Evolutionary conservation across 2,329 filamentous ascomycete species (phyloP), one percentile per base, ranked within the genome.

Genomic region (Mycosphaerelloides madeirae): DNA sequence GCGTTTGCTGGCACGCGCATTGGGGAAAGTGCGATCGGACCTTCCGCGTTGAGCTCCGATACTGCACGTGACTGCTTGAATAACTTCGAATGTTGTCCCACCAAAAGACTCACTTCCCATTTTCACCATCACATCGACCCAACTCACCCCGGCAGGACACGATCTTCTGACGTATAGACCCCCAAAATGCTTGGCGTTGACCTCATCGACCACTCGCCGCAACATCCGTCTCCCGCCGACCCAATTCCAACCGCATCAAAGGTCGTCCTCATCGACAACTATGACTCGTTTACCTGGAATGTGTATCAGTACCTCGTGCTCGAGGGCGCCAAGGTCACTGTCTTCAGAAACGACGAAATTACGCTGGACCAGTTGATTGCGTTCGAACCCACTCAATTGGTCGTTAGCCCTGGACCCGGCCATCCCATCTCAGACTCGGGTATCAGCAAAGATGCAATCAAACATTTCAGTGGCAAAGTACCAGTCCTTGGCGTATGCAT

Each of bases 211-310:
- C 83, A 96, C 68, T 96, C 91, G 48, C 89, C 90, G 60, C 83
- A 85, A 64, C 83, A 95, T 67, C 86, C 87, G 48, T 78, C 84
- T 52, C 83, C 85, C 41, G 83, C 83, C 22, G 74, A 82, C 41
- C 81, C 83, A 29, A 75, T 96, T 41, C 67, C 84, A 18, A 89
- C 83, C 39, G 93, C 93, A 19, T 86, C 85, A 45, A 97, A 97
- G 68, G 78, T 98, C 46, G 79, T 98, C 52, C 77, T 98, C 53
- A 96, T 98, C 61, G 93, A 98, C 75, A 98, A 98, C 70, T 98
- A 97, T 69, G 93, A 98, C 69, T 97, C 93, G 3, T 98, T 98
- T 68, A 96, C 91, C 47, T 98, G 90, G 88, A 98, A 98, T 64
- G 88, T 98, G 47, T 98, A 97, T 68, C 94, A 98, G 68, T 98